These are phyloP conservation scores for Hyphodiscus sp. DNA, from an alignment of 2,329 filamentous ascomycete species.

Conservation along the genomic window DNA sequence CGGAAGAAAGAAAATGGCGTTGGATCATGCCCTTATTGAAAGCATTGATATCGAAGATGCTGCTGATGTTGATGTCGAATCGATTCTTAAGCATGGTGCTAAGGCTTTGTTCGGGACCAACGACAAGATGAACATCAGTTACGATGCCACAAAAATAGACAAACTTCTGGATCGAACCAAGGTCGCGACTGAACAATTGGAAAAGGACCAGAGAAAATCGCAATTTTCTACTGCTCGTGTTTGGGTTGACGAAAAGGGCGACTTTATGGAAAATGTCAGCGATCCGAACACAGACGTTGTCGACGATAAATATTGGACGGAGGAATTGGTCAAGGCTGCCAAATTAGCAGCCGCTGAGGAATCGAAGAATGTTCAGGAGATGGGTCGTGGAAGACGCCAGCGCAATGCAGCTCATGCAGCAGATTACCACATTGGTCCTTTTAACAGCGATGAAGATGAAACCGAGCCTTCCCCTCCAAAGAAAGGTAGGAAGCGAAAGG, in stretches of 20 bases:
- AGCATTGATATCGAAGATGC: conserved; percentile 82
- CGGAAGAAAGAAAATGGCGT: conserved; percentile 89
- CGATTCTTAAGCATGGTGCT: conserved; percentile 81
- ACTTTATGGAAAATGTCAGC: conserved; percentile 57
- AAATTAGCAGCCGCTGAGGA: conserved; percentile 68
- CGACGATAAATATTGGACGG: conserved; percentile 76
- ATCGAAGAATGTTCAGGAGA: conserved; percentile 60
- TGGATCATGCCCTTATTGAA: conserved; percentile 93
- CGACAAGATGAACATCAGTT: conserved; percentile 66
- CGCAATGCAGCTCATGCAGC: conserved; percentile 16
- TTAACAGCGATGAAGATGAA: conserved; percentile 13
- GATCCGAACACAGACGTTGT: conserved; percentile 44
- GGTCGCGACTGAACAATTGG: conserved; percentile 63
- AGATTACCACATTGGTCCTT: conserved; percentile 15
- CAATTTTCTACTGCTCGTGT: conserved; percentile 87
- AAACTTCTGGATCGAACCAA: conserved; percentile 83
- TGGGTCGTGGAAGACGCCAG: conserved; percentile 74
- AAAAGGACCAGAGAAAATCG: conserved; percentile 59
- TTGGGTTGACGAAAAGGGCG: conserved; percentile 77
- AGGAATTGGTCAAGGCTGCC: conserved; percentile 76
- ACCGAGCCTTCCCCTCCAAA: conserved; percentile 11
- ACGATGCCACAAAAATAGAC: conserved; percentile 78
- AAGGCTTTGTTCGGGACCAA: conserved; percentile 78
- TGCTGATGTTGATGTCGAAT: conserved; percentile 72
- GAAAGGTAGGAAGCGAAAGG: conserved; percentile 2